phyloP scores from a whole-genome alignment of 2,329 filamentous ascomycete genomes.

The Aspergillus sp. region DNA sequence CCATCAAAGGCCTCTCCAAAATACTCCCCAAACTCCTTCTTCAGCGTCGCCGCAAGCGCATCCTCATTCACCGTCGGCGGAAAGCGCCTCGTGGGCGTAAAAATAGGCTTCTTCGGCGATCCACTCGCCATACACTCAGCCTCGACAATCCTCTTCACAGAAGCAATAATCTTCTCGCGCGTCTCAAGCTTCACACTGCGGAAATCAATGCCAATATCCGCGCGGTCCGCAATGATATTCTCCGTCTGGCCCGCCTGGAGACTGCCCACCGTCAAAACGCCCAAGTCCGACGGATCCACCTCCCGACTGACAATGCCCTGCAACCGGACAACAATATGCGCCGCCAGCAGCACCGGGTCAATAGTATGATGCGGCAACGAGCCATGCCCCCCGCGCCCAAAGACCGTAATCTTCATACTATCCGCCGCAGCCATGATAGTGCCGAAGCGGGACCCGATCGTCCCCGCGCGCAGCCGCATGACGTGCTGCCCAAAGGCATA shows the following conservation, averaged over 20 bases:
- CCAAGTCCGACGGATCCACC: slow-evolving; percentile 52
- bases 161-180: slow-evolving; percentile 48
- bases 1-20: slow-evolving; percentile 43
- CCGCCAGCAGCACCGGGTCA: slow-evolving; percentile 60
- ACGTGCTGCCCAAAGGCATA: slow-evolving; percentile 59
- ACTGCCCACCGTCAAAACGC: slow-evolving; percentile 59
- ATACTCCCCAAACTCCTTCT: slow-evolving; percentile 46
- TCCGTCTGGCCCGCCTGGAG: slow-evolving; percentile 61
- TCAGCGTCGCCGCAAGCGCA: slow-evolving; percentile 44
- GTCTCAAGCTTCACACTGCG: slow-evolving; percentile 49
- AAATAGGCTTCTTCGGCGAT: slow-evolving; percentile 48
- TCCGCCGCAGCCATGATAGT: slow-evolving; percentile 47
- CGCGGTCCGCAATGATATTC: slow-evolving; percentile 59
- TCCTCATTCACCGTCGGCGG: slow-evolving; percentile 56
- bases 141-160: slow-evolving; percentile 55
- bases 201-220: slow-evolving; percentile 57
- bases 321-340: slow-evolving; percentile 56
- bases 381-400: slow-evolving; percentile 59
- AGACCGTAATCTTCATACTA: slow-evolving; percentile 54
- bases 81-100: slow-evolving; percentile 51
- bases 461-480: slow-evolving; percentile 46
- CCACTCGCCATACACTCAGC: slow-evolving; percentile 55
- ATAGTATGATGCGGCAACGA: slow-evolving; percentile 56
- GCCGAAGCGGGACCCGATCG: slow-evolving; percentile 38
- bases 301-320: slow-evolving; percentile 61